These are phyloP conservation scores for Colletotrichum endophyticum DNA, from an alignment of 2,329 filamentous ascomycete genomes.

Conservation along the genomic window DNA sequence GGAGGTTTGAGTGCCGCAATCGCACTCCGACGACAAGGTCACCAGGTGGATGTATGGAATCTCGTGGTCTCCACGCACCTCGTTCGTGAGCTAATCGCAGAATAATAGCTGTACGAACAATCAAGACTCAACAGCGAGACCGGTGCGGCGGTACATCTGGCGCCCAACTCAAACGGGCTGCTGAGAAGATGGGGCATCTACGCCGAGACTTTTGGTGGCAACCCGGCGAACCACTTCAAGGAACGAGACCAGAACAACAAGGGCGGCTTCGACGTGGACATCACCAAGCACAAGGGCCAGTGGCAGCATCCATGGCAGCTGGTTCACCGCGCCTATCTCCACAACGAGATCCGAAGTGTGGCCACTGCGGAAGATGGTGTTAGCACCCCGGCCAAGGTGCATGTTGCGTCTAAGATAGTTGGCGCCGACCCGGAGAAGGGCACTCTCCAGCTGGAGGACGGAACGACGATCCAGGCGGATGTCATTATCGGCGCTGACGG, in stretches of 20 bases:
- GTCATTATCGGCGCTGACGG: constrained; percentile 61
- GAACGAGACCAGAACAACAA: constrained; percentile 43
- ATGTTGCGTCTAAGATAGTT: constrained; percentile 45
- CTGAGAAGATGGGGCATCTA: constrained; percentile 45
- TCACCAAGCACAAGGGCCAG: constrained; percentile 37
- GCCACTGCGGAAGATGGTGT: constrained; percentile 41
- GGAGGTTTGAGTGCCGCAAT: constrained; percentile 59
- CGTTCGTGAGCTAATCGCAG: neutral
- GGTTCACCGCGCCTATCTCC: constrained; percentile 55
- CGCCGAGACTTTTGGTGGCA: constrained; percentile 41
- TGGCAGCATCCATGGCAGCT: constrained; percentile 55
- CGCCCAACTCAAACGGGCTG: constrained; percentile 65
- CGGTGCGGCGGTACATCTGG: constrained; percentile 67
- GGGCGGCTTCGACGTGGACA: constrained; percentile 35
- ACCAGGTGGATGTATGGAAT: constrained; percentile 43
- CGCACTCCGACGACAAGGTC: constrained; percentile 55
- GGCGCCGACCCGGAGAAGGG: constrained; percentile 45
- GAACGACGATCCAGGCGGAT: constrained; percentile 47
- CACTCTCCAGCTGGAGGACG: constrained; percentile 49
- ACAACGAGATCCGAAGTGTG: constrained; percentile 50
- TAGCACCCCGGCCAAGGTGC: constrained; percentile 40
- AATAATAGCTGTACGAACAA: constrained; percentile 56
- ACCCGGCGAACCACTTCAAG: constrained; percentile 25
- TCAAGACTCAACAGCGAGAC: constrained; percentile 60
- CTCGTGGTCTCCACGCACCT: neutral